These are phyloP conservation scores for Lagerstroemia speciosa DNA, from an alignment of 345 rosid species.

Conservation along the genomic window DNA sequence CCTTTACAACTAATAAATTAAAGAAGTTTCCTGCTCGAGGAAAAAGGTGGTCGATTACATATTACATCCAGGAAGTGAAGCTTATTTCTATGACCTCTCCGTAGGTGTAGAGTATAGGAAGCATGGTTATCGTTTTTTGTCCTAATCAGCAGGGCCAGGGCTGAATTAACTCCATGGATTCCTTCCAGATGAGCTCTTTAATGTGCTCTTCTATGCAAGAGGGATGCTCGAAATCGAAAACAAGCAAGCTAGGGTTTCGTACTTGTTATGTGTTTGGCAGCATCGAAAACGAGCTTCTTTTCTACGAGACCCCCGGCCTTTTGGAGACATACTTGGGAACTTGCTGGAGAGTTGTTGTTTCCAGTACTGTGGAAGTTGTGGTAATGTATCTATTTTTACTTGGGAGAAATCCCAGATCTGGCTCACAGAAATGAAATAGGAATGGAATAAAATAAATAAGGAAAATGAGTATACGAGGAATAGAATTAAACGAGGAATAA, in stretches of 20 bases:
- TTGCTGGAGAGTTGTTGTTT: constrained; percentile 60
- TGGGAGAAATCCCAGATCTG: constrained; percentile 77
- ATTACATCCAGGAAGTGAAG: constrained; percentile 2
- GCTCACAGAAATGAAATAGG: too few relatives aligned
- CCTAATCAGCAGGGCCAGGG: constrained; percentile 41
- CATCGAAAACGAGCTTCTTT: constrained; percentile 91
- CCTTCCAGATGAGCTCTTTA: constrained; percentile 88
- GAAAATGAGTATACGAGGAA: too few relatives aligned
- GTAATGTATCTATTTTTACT: constrained; percentile 71
- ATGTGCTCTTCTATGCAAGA: constrained; percentile 84
- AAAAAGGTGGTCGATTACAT: background rate
- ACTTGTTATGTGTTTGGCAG: constrained; percentile 85
- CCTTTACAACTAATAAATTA: background rate
- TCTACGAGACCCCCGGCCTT: constrained; percentile 73
- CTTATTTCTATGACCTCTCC: background rate
- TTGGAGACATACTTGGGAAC: constrained; percentile 53
- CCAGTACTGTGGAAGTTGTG: constrained; percentile 74
- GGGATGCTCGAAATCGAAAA: constrained; percentile 69
- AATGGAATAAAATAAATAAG: too few relatives aligned
- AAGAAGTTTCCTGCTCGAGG: background rate
- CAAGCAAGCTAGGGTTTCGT: constrained; percentile 37
- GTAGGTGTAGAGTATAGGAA: background rate
- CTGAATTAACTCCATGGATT: constrained; percentile 64
- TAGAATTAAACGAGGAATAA: too few relatives aligned
- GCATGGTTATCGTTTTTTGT: background rate